Conservation (phyloP, 768 basidiomycete genomes). For the Hirschioporus abietinus region DNA sequence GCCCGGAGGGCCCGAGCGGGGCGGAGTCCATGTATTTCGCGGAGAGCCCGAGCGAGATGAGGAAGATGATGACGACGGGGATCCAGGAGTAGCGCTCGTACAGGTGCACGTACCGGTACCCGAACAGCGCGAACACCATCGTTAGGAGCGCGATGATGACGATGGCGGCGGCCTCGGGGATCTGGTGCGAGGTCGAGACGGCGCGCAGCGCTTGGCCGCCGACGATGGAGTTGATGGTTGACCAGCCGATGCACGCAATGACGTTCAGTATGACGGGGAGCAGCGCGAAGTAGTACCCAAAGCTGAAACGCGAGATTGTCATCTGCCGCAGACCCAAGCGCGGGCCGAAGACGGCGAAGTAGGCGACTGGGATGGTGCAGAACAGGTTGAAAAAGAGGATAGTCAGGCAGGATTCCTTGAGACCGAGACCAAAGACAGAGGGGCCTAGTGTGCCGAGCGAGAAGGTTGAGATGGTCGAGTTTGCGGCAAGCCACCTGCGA, state of each 20-base stretch:
- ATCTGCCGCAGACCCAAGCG: conserved; percentile 38
- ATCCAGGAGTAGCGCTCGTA: conserved; percentile 39
- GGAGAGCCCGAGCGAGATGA: conserved; percentile 27
- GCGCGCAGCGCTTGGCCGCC: conserved; percentile 20
- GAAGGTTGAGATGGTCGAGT: conserved; percentile 29
- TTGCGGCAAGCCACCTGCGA: conserved; percentile 29
- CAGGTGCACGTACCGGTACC: conserved; percentile 35
- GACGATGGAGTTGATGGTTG: conserved; percentile 30
- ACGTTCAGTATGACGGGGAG: conserved; percentile 33
- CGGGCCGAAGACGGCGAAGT: conserved; percentile 33
- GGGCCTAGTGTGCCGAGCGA: conserved; percentile 34
- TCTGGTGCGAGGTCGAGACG: conserved; percentile 19
- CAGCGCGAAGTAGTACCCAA: conserved; percentile 26
- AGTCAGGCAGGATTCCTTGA: conserved; percentile 30
- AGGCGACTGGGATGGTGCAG: conserved; percentile 26
- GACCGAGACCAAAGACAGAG: conserved; percentile 28
- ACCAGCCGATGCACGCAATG: conserved; percentile 40
- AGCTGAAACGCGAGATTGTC: conserved; percentile 36
- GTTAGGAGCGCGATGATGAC: conserved; percentile 39
- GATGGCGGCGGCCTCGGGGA: conserved; percentile 35
- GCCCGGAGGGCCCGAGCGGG: conserved; percentile 24
- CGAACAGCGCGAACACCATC: conserved; percentile 33
- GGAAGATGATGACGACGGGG: conserved; percentile 34
- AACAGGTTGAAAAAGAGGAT: conserved; percentile 39
- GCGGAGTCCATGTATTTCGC: conserved; percentile 22